Percentiles rank a stretch among this genome's conserved stretches.
These are phyloP conservation scores for Trichophyton verrucosum DNA, from an alignment of 2,329 filamentous ascomycete genomes.

Conservation along the genomic window DNA sequence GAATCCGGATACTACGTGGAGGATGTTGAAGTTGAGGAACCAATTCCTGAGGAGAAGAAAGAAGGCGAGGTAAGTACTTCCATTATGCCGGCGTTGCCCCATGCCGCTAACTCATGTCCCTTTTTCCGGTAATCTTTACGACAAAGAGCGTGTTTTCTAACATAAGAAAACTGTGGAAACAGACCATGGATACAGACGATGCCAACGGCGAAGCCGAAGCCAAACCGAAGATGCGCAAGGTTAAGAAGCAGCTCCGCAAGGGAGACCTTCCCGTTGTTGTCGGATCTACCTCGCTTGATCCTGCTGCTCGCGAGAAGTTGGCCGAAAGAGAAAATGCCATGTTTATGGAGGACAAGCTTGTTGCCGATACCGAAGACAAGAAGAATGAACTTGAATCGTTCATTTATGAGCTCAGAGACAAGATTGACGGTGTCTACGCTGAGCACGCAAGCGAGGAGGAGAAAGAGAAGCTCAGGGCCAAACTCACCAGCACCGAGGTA, in stretches of 20 bases:
- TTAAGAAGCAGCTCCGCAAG: constrained; percentile 99
- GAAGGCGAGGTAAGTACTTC: constrained; percentile 43
- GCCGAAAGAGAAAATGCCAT: constrained; percentile 77
- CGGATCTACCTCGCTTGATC: constrained; percentile 69
- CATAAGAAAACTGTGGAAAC: constrained; percentile 19
- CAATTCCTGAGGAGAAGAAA: constrained; percentile 62
- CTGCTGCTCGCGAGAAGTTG: constrained; percentile 51
- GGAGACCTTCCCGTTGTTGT: constrained; percentile 81
- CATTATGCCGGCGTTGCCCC: constrained; percentile 3
- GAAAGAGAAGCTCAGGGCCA: constrained; percentile 72
- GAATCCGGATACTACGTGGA: constrained; percentile 97
- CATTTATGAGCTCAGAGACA: constrained; percentile 93
- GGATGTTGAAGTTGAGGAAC: constrained; percentile 93
- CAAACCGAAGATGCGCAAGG: constrained; percentile 79
- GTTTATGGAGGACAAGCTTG: constrained; percentile 97
- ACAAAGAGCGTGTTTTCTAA: constrained; percentile 16
- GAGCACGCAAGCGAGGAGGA: constrained; percentile 85
- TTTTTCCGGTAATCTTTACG: constrained; percentile 4
- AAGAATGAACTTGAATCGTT: constrained; percentile 98
- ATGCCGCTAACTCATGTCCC: constrained; percentile 8
- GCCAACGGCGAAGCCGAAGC: constrained; percentile 49
- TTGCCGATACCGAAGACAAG: constrained; percentile 96
- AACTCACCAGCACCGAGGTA: constrained; percentile 79
- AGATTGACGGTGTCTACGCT: constrained; percentile 82
- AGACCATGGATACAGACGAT: constrained; percentile 78